These are phyloP conservation scores for Pseudogymnoascus sp. DNA, from an alignment of 2,329 filamentous ascomycete genomes.

Conservation along the genomic window DNA sequence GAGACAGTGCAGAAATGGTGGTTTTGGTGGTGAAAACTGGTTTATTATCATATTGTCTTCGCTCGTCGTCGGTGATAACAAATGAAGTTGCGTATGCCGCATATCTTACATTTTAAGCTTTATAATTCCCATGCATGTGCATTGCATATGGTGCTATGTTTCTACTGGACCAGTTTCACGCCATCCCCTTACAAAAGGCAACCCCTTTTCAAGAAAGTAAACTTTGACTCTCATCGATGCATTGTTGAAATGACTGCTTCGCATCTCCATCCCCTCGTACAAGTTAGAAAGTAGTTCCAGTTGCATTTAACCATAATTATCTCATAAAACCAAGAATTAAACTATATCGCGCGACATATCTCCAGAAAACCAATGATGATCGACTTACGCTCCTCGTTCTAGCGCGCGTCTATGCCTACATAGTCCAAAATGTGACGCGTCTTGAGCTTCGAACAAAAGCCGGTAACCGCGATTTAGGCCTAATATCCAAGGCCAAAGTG, in stretches of 20 bases:
- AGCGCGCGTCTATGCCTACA: slow-evolving; percentile 31
- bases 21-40: not conserved
- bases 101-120: not conserved
- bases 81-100: not conserved
- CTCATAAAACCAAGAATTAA: slow-evolving; percentile 25
- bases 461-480: no score
- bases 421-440: slow-evolving; percentile 29
- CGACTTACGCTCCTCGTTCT: slow-evolving; percentile 21
- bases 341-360: slow-evolving; percentile 36
- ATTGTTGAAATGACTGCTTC: no score
- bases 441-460: no score
- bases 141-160: not conserved
- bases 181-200: not conserved
- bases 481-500: no score
- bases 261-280: not conserved
- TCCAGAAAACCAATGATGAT: slow-evolving; percentile 38
- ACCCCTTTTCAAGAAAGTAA: not conserved
- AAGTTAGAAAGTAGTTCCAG: not conserved
- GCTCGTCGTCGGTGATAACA: not conserved
- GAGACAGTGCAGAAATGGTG: not conserved
- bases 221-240: not conserved
- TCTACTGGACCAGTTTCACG: not conserved
- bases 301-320: not conserved
- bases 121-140: not conserved
- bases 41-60: not conserved